Conservation (phyloP, 75 land plant species). For the Cupressus sempervirens region DNA sequence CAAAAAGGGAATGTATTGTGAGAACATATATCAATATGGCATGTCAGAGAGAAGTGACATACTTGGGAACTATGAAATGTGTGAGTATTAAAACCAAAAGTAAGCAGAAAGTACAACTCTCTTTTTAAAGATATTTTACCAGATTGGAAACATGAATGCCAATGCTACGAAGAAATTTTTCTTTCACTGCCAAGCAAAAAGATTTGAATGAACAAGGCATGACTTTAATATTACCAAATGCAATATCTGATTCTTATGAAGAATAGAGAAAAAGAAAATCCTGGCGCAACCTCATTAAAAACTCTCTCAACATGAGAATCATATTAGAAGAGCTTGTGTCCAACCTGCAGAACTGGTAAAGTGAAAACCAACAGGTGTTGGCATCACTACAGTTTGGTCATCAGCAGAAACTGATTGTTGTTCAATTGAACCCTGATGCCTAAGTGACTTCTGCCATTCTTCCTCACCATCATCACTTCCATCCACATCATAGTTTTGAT, state of each 20-base stretch:
- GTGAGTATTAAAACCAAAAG: neutral
- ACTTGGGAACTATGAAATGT: neutral
- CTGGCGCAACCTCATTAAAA: neutral
- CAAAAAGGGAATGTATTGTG: neutral
- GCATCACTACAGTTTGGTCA: constrained; percentile 13
- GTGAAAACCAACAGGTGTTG: constrained; percentile 23
- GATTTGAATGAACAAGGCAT: neutral
- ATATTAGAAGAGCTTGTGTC: neutral
- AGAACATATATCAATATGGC: neutral
- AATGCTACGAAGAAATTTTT: constrained; percentile 6
- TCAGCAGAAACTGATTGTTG: constrained; percentile 15
- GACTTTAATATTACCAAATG: neutral
- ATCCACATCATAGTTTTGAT: constrained; percentile 12
- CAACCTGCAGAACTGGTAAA: constrained; percentile 39
- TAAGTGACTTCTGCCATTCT: neutral
- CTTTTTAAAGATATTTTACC: neutral
- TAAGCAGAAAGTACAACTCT: neutral
- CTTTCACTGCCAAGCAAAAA: constrained; percentile 8
- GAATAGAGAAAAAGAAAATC: neutral
- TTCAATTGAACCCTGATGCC: neutral
- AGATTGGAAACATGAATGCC: neutral
- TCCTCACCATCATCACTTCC: constrained; percentile 6
- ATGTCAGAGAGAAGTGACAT: neutral
- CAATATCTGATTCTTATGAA: neutral
- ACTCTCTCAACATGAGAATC: neutral